These are phyloP conservation scores for Discostella stelligera DNA, from an alignment of 352 stramenopile species.

Conservation along the genomic window DNA sequence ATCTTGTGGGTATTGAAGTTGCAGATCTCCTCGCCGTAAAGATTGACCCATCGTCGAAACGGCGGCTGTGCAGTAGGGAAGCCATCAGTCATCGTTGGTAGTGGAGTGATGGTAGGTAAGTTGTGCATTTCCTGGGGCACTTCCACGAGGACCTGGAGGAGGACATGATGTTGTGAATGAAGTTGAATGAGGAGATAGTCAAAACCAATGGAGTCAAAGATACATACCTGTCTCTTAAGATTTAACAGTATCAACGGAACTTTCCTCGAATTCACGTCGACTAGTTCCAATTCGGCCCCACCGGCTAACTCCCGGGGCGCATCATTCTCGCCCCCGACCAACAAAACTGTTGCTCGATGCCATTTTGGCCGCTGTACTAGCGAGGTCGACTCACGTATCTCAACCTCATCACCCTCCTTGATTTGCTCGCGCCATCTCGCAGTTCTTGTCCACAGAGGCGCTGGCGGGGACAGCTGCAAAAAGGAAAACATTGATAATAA, in stretches of 20 bases:
- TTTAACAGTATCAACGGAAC: slow-evolving; percentile 38
- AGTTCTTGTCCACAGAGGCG: slow-evolving; percentile 66
- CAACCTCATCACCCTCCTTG: slow-evolving; percentile 58
- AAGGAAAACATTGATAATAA: slow-evolving; percentile 7
- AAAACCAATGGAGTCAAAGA: background rate
- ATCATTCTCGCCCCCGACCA: slow-evolving; percentile 47
- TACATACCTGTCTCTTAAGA: slow-evolving; percentile 35
- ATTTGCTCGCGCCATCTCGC: slow-evolving; percentile 61
- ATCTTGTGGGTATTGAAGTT: slow-evolving; percentile 75
- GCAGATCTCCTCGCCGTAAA: slow-evolving; percentile 83
- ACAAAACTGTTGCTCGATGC: slow-evolving; percentile 64
- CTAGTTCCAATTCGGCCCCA: slow-evolving; percentile 63
- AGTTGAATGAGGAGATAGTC: background rate
- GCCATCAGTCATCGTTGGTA: slow-evolving; percentile 15
- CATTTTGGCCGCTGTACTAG: slow-evolving; percentile 65
- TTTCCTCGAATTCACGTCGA: slow-evolving; percentile 24
- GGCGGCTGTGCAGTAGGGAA: slow-evolving; percentile 47
- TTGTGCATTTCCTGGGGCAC: slow-evolving; percentile 64
- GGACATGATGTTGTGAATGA: background rate
- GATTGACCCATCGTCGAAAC: slow-evolving; percentile 76
- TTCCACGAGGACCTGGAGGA: slow-evolving; percentile 69
- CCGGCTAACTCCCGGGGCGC: slow-evolving; percentile 36
- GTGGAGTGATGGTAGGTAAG: slow-evolving; percentile 13
- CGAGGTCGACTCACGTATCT: slow-evolving; percentile 68
- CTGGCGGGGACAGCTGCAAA: slow-evolving; percentile 43